phyloP scores from a whole-genome alignment of 495 filamentous ascomycete species.

The Chaetomium fimeti region DNA sequence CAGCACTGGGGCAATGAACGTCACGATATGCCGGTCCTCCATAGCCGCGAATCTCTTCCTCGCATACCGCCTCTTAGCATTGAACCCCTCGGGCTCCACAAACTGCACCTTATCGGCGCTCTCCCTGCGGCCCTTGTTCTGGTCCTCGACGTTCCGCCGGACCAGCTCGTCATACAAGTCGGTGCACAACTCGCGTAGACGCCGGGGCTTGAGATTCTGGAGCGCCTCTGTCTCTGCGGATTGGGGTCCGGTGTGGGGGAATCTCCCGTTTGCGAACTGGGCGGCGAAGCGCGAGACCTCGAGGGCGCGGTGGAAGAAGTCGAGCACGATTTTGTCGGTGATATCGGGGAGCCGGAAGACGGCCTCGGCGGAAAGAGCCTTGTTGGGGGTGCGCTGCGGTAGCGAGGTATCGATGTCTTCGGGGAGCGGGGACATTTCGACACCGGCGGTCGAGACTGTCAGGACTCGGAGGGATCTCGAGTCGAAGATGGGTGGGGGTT shows the following conservation, averaged over 20 bases:
- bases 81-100: neutral
- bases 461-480: neutral
- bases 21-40: neutral
- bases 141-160: slow-evolving; percentile 11
- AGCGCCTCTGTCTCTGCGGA: neutral
- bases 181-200: slow-evolving; percentile 11
- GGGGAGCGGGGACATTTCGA: slow-evolving; percentile 6
- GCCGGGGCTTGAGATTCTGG: neutral
- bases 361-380: slow-evolving; percentile 5
- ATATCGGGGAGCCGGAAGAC: slow-evolving; percentile 15
- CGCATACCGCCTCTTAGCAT: neutral
- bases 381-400: neutral
- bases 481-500: neutral
- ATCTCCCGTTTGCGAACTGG: neutral
- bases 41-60: neutral
- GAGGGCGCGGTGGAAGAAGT: slow-evolving; percentile 21
- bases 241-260: neutral
- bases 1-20: neutral
- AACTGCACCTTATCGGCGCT: neutral
- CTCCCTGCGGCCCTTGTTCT: neutral
- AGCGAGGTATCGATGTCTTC: neutral
- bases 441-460: slow-evolving; percentile 2
- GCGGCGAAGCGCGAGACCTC: slow-evolving; percentile 13
- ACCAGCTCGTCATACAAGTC: slow-evolving; percentile 21
- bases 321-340: slow-evolving; percentile 5